Evolutionary conservation across 2,329 filamentous ascomycete species (phyloP).

Genomic region (Alternaria infectoria): DNA sequence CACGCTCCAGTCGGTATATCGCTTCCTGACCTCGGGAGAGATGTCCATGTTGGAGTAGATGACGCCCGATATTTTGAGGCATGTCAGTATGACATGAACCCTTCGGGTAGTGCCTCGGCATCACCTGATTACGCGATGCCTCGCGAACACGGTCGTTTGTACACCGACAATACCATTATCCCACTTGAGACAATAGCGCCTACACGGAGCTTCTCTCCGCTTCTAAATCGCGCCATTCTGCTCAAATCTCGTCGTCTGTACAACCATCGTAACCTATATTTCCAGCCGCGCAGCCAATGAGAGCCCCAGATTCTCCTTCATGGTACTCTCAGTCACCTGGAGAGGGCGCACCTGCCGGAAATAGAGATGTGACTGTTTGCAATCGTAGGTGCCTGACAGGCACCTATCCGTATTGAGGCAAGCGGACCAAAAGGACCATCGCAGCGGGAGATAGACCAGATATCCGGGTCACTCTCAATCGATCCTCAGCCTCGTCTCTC

Average conservation of each 20-base stretch:
- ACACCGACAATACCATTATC: background rate
- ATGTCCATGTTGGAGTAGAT: background rate
- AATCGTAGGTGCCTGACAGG: background rate
- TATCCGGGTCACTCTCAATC: background rate
- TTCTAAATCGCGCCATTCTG: background rate
- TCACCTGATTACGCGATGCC: slow-evolving; percentile 1
- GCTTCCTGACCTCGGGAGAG: background rate
- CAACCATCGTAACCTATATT: background rate
- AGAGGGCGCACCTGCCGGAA: background rate
- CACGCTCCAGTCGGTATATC: too few relatives aligned
- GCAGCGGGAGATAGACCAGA: background rate
- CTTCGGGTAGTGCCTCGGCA: background rate
- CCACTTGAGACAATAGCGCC: background rate
- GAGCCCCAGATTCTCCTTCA: background rate
- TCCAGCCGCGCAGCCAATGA: background rate
- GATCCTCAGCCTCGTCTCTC: background rate
- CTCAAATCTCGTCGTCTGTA: background rate
- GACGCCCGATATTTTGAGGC: background rate
- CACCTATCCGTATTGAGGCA: background rate
- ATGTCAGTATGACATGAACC: background rate
- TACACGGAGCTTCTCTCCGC: background rate
- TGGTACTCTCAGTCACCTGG: background rate
- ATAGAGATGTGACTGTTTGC: background rate
- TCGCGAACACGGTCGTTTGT: background rate
- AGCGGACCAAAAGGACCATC: background rate